These are phyloP conservation scores for Thuidium tamariscinum DNA, from an alignment of 225 moss, liverwort and hornwort genomes.

Conservation along the genomic window DNA sequence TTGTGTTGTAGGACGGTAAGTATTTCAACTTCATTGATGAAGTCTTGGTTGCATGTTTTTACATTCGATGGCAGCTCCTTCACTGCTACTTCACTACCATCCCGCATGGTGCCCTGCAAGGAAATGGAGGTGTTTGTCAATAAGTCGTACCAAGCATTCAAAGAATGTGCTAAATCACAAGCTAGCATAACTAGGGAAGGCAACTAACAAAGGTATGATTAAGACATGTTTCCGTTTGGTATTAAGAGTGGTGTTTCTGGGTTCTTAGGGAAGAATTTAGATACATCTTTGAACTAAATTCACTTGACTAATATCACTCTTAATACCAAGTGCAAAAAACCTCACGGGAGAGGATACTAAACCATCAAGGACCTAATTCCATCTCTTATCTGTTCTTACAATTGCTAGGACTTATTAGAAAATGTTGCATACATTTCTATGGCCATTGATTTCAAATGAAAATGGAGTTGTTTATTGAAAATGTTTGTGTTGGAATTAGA, in stretches of 20 bases:
- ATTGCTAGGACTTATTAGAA: not conserved
- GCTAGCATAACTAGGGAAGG: not conserved
- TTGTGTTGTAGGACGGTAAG: constrained; percentile 41
- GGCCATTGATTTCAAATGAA: not conserved
- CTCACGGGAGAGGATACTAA: not conserved
- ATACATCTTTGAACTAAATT: not conserved
- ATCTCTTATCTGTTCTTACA: not conserved
- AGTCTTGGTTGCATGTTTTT: constrained; percentile 28
- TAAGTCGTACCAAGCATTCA: not conserved
- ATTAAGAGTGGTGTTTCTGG: fast-evolving
- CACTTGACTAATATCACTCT: not conserved
- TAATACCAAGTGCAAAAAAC: not conserved
- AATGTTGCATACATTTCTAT: not conserved
- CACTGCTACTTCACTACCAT: constrained; percentile 49
- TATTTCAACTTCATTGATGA: constrained; percentile 52
- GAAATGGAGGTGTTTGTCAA: not conserved
- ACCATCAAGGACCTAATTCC: not conserved
- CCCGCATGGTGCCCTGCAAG: constrained; percentile 40
- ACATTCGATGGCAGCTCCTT: constrained; percentile 43
- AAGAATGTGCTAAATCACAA: not conserved
- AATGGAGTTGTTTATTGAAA: not conserved
- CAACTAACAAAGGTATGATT: not conserved
- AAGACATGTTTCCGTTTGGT: not conserved
- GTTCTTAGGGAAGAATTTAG: not conserved
- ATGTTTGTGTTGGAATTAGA: not conserved